Conservation (phyloP, 2,329 filamentous ascomycete genomes). For the Hortaea werneckii region DNA sequence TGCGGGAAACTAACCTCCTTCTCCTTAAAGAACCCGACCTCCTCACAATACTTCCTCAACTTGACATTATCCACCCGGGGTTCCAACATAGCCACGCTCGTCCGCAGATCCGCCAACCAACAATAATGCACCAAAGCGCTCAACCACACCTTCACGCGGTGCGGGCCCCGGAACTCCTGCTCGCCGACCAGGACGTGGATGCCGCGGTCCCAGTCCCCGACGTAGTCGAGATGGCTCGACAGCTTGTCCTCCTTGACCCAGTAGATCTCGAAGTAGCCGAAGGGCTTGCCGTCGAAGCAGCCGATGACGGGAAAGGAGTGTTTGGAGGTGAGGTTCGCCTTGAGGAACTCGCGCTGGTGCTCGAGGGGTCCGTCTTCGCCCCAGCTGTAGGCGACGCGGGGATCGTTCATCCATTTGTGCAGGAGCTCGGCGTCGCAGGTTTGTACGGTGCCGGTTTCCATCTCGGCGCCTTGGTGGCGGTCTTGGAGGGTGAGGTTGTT, state of each 20-base stretch:
- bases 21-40: conserved; percentile 74
- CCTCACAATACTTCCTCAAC: conserved; percentile 63
- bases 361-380: conserved; percentile 49
- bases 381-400: conserved; percentile 80
- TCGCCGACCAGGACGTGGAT: conserved; percentile 85
- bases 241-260: conserved; percentile 91
- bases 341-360: conserved; percentile 59
- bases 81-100: conserved; percentile 74
- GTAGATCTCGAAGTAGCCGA: conserved; percentile 96
- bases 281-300: conserved; percentile 88
- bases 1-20: conserved; percentile 79
- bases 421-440: conserved; percentile 57
- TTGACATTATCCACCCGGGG: conserved; percentile 83
- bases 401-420: conserved; percentile 79
- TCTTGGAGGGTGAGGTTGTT: conserved; percentile 1
- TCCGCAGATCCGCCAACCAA: conserved; percentile 66
- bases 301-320: conserved; percentile 88
- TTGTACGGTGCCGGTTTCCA: conserved; percentile 7
- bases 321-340: conserved; percentile 50
- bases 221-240: conserved; percentile 52
- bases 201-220: conserved; percentile 72
- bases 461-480: background rate
- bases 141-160: conserved; percentile 69
- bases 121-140: conserved; percentile 81
- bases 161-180: conserved; percentile 75